phyloP scores from a whole-genome alignment of 805 yeast species.

The Saturnispora galanensis region DNA sequence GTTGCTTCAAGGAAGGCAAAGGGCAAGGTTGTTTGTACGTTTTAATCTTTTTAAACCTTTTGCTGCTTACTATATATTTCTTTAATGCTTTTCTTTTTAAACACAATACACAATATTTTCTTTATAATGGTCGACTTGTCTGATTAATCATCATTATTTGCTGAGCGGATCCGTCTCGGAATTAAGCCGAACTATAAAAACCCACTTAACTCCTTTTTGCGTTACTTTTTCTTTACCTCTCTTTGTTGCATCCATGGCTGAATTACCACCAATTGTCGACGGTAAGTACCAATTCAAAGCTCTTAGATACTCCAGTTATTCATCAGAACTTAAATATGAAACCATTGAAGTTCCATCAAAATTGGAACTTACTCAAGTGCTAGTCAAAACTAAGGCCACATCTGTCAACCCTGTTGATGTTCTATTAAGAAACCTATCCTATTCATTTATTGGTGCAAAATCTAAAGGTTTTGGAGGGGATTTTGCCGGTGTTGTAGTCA shows the following conservation, averaged over 20 bases:
- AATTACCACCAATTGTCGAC: slow-evolving; percentile 7
- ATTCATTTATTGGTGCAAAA: slow-evolving; percentile 7
- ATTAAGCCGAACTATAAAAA: not conserved
- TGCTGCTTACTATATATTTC: no score
- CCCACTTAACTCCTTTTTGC: no score
- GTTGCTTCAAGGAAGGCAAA: slow-evolving; percentile 38
- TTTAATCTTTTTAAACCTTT: not conserved
- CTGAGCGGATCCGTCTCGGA: not conserved
- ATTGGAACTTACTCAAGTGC: slow-evolving; percentile 12
- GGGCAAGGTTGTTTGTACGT: slow-evolving; percentile 51
- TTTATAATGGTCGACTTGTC: no score
- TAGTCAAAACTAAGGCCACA: slow-evolving; percentile 15
- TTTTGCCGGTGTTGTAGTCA: slow-evolving; percentile 18
- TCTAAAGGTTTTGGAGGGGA: slow-evolving; percentile 18
- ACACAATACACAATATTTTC: no score
- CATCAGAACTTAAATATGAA: slow-evolving; percentile 8
- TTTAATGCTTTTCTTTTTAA: no score
- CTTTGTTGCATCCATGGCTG: not conserved
- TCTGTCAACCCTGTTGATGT: slow-evolving; percentile 19
- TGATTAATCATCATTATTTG: no score
- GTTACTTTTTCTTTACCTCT: no score
- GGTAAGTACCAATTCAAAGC: slow-evolving; percentile 11
- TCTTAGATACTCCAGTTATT: slow-evolving; percentile 10
- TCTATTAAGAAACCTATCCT: slow-evolving; percentile 8
- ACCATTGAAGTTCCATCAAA: slow-evolving; percentile 10